Percentiles rank a stretch among this genome's conserved stretches.
Evolutionary conservation across 1,139 yeast genomes (phyloP).

Genomic region (Geotrichum europaeum): DNA sequence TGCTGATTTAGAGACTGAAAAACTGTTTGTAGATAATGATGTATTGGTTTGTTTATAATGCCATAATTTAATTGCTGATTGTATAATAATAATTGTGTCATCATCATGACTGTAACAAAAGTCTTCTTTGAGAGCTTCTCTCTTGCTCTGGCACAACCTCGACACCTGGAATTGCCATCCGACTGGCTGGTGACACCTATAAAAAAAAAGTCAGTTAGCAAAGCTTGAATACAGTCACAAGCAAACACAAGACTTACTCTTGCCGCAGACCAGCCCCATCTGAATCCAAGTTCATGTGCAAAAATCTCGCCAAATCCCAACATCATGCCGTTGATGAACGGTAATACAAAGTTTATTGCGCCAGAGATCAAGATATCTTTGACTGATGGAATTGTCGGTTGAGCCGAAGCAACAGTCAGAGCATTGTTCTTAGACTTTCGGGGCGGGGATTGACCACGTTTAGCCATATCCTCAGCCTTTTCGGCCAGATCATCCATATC

Average conservation of each 20-base stretch:
- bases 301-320: conserved; percentile 92
- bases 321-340: conserved; percentile 92
- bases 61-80: not conserved
- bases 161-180: conserved; percentile 16
- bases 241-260: conserved; percentile 38
- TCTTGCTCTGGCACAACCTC: conserved; percentile 14
- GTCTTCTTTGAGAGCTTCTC: conserved; percentile 8
- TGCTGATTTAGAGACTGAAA: not conserved
- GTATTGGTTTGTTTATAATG: not conserved
- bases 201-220: not conserved
- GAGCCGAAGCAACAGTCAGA: not conserved
- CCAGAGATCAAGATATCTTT: conserved; percentile 15
- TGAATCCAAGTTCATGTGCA: conserved; percentile 88
- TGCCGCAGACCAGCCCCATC: conserved; percentile 74
- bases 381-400: conserved; percentile 2
- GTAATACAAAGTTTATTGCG: conserved; percentile 72
- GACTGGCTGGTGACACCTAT: conserved; percentile 17
- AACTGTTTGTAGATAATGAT: not conserved
- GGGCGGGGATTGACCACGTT: not conserved
- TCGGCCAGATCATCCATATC: not conserved
- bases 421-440: not conserved
- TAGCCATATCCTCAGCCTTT: not conserved
- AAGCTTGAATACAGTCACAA: not conserved
- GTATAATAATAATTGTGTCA: not conserved
- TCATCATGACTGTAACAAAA: conserved; percentile 15